Evolutionary conservation across 345 rosid species (phyloP).

Genomic region (Ceriops decandra): DNA sequence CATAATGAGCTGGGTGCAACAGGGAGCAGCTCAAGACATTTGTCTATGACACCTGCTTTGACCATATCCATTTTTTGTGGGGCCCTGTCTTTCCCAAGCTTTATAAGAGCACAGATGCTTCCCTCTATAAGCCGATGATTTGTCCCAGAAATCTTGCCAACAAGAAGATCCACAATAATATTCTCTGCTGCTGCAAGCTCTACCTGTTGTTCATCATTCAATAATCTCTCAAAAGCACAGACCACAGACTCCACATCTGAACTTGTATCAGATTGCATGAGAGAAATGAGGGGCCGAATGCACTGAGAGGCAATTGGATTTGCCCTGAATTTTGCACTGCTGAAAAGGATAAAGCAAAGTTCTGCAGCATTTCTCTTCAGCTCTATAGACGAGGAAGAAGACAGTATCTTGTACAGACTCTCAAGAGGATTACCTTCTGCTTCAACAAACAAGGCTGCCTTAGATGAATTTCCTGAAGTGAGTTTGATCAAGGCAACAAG

Average conservation of each 20-base stretch:
- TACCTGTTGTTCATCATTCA: slow-evolving; percentile 66
- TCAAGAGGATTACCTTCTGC: slow-evolving; percentile 63
- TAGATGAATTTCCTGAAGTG: slow-evolving; percentile 53
- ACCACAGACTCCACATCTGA: slow-evolving; percentile 61
- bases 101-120: slow-evolving; percentile 66
- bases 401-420: slow-evolving; percentile 52
- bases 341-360: slow-evolving; percentile 60
- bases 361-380: slow-evolving; percentile 71
- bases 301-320: slow-evolving; percentile 55
- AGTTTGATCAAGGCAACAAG: slow-evolving; percentile 69
- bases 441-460: slow-evolving; percentile 44
- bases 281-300: slow-evolving; percentile 54
- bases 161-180: slow-evolving; percentile 52
- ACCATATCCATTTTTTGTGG: slow-evolving; percentile 77
- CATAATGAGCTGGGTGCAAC: slow-evolving; percentile 65
- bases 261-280: slow-evolving; percentile 51
- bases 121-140: slow-evolving; percentile 64
- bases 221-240: slow-evolving; percentile 63
- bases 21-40: slow-evolving; percentile 67
- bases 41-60: slow-evolving; percentile 69
- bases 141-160: slow-evolving; percentile 59
- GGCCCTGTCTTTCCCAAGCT: slow-evolving; percentile 81
- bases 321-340: slow-evolving; percentile 47
- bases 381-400: slow-evolving; percentile 60
- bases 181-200: slow-evolving; percentile 59